phyloP scores from a whole-genome alignment of 495 filamentous ascomycete genomes.

The Apiosordaria backusii region DNA sequence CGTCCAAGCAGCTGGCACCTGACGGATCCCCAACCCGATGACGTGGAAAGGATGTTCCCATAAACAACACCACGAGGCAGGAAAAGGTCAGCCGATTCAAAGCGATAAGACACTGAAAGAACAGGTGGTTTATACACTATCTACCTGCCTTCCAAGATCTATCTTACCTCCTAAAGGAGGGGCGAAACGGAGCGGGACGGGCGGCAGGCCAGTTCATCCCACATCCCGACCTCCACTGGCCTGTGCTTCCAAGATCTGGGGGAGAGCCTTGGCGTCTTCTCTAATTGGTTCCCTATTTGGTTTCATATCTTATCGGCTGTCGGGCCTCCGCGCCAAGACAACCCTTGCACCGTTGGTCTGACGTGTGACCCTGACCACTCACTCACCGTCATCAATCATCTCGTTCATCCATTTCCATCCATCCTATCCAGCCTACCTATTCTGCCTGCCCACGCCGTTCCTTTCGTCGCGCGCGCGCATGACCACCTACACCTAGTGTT shows the following conservation, averaged over 20 bases:
- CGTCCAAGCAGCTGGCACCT: not conserved
- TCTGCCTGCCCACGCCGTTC: not conserved
- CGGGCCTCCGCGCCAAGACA: not conserved
- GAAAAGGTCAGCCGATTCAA: not conserved
- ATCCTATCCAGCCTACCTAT: not conserved
- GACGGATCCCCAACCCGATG: too few relatives aligned
- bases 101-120: not conserved
- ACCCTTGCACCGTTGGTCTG: not conserved
- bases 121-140: not conserved
- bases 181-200: not conserved
- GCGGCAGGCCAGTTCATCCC: not conserved
- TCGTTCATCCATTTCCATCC: not conserved
- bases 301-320: not conserved
- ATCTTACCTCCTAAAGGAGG: not conserved
- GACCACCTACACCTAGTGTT: not conserved
- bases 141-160: not conserved
- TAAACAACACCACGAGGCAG: not conserved
- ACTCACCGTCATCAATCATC: not conserved
- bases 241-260: not conserved
- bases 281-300: not conserved
- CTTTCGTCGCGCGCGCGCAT: not conserved
- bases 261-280: not conserved
- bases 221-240: not conserved
- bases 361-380: not conserved
- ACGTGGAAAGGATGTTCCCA: not conserved